A percentile compares a stretch with the other conserved stretches of the same genome.
Conservation (phyloP, 352 stramenopile genomes). For the Pythium sp. region DNA sequence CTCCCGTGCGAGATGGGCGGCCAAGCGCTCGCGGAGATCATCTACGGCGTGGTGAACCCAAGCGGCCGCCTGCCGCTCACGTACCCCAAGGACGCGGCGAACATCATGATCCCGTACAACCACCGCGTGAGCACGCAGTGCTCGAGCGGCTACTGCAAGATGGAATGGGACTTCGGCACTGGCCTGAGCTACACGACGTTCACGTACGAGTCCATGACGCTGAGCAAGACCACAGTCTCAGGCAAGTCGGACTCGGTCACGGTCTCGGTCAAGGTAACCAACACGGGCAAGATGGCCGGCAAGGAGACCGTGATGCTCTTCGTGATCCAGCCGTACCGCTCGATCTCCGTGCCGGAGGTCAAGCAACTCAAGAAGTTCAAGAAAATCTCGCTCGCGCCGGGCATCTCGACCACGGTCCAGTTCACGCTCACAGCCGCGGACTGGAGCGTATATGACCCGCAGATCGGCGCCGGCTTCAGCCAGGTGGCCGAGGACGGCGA, state of each 20-base stretch:
- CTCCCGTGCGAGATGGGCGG: conserved; percentile 79
- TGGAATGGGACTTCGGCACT: conserved; percentile 64
- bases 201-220: conserved; percentile 40
- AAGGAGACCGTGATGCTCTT: conserved; percentile 83
- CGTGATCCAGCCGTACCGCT: conserved; percentile 57
- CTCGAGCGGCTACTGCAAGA: conserved; percentile 39
- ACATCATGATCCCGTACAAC: conserved; percentile 76
- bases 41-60: conserved; percentile 77
- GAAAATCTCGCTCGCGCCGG: conserved; percentile 66
- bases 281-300: conserved; percentile 49
- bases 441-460: conserved; percentile 46
- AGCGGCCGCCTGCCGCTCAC: conserved; percentile 80
- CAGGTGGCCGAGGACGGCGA: conserved; percentile 44
- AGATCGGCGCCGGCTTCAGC: conserved; percentile 55
- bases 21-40: conserved; percentile 78
- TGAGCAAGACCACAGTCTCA: conserved; percentile 33
- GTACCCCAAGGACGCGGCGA: conserved; percentile 66
- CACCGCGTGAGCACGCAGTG: conserved; percentile 58
- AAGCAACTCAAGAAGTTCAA: conserved; percentile 80
- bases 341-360: conserved; percentile 68
- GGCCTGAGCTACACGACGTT: conserved; percentile 75
- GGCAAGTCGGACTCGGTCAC: conserved; percentile 22
- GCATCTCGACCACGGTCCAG: conserved; percentile 23
- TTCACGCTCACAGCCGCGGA: conserved; percentile 37
- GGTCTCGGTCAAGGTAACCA: conserved; percentile 53